phyloP scores from a whole-genome alignment of 1,284 basidiomycete genomes.

The Waitea zeae region DNA sequence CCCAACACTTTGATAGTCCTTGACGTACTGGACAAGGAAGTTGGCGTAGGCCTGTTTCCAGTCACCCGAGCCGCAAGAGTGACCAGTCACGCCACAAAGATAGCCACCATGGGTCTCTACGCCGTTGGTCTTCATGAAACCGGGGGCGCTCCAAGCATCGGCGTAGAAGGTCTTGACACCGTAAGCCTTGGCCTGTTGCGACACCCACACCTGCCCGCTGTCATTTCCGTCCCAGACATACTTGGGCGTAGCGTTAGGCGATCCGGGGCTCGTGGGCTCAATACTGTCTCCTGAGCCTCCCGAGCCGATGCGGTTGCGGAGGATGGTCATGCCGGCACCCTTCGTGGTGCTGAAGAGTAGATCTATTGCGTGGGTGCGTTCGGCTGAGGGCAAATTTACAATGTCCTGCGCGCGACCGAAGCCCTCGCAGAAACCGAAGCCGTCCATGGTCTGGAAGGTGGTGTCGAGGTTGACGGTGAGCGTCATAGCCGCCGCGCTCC shows the following conservation, averaged over 20 bases:
- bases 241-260: slow-evolving; percentile 7
- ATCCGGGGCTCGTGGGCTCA: slow-evolving; percentile 8
- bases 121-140: slow-evolving; percentile 10
- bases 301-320: slow-evolving; percentile 11
- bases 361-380: slow-evolving; percentile 8
- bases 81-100: slow-evolving; percentile 11
- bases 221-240: slow-evolving; percentile 9
- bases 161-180: slow-evolving; percentile 11
- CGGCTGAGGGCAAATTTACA: slow-evolving; percentile 5
- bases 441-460: slow-evolving; percentile 10
- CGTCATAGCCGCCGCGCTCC: not conserved
- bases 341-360: slow-evolving; percentile 9
- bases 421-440: slow-evolving; percentile 10
- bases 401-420: slow-evolving; percentile 10
- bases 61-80: slow-evolving; percentile 9
- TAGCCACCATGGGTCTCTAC: slow-evolving; percentile 7
- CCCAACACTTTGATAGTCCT: slow-evolving; percentile 8
- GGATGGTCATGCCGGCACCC: slow-evolving; percentile 10
- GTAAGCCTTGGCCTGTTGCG: slow-evolving; percentile 10
- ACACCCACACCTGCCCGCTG: slow-evolving; percentile 9
- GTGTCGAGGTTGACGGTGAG: slow-evolving; percentile 5
- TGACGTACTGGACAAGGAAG: slow-evolving; percentile 10
- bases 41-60: slow-evolving; percentile 13
- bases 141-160: slow-evolving; percentile 11
- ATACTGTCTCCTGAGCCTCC: slow-evolving; percentile 9